These are phyloP conservation scores for Fagus sylvatica DNA, from an alignment of 306 rosid species.

Conservation along the genomic window DNA sequence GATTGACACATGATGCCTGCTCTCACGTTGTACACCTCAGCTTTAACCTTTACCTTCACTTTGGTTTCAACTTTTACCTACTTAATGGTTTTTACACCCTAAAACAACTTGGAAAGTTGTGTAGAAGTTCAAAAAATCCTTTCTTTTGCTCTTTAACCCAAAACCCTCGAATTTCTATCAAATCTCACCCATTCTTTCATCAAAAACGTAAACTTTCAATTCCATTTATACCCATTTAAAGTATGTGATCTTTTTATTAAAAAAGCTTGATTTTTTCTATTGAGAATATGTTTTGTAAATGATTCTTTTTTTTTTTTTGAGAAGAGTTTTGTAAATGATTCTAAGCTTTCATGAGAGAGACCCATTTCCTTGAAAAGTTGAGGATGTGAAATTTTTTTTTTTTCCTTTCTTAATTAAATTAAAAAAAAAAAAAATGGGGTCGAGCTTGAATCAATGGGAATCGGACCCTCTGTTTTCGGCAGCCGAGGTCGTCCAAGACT, in stretches of 20 bases:
- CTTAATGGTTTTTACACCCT: too few relatives aligned
- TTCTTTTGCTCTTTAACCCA: constrained; percentile 3
- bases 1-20: too few relatives aligned
- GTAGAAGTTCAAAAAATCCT: not conserved
- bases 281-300: not conserved
- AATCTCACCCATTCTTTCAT: not conserved
- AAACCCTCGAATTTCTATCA: not conserved
- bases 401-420: not conserved
- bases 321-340: not conserved
- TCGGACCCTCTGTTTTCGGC: constrained; percentile 46
- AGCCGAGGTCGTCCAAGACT: constrained; percentile 46
- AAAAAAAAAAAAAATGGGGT: constrained; percentile 20
- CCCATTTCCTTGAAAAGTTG: not conserved
- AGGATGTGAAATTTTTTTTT: too few relatives aligned
- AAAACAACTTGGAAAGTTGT: too few relatives aligned
- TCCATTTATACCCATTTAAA: not conserved
- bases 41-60: too few relatives aligned
- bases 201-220: not conserved
- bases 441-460: constrained; percentile 44
- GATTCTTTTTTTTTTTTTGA: not conserved
- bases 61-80: too few relatives aligned
- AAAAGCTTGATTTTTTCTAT: not conserved
- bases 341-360: not conserved
- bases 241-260: too few relatives aligned
- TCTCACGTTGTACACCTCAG: too few relatives aligned